Base-by-base conservation (phyloP, 371 early-diverging fungal genomes). In the Apophysomyces variabilis region DNA sequence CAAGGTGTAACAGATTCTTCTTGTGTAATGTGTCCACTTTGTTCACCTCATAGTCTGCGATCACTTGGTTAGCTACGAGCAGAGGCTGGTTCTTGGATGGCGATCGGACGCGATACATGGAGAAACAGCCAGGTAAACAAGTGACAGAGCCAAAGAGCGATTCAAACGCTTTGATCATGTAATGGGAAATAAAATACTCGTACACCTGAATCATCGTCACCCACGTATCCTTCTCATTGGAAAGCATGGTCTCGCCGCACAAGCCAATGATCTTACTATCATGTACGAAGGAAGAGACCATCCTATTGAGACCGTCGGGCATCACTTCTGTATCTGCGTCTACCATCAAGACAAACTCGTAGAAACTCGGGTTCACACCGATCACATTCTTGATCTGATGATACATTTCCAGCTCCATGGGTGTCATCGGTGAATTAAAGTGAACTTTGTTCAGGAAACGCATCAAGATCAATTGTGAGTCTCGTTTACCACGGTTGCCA, bases 151-250 rank as follows among this genome's bases (percentile, higher is more conserved):
- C 99, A 74, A 99, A 99, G 43, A 99, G 87, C 43, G 94, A 94
- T 82, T 99, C 99, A 84, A 99, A 99, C 0, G 98, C 92, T 80
- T 97, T 97, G 21, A 93, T 87, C 65, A 97, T 72, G 71, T 97
- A 95, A 81, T 97, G 99, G 43, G 96, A 95, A 66, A 97, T 97
- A 73, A 94, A 99, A 87, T 99, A 95, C 69, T 95, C 95, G 78
- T 93, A 95, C 37, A 98, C 96, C 75, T 98, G 98, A 74, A 97
- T 94, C 93, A 95, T 96, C 18, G 97, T 96, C n/a, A 93, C 93
- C 90, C 91, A 93, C 38, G 93, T 87, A 59, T 83, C 81, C 64
- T 91, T 90, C 67, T 93, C 91, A 75, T 95, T 95, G 11, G 93
- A 87, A 54, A 95, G 81, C 66, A 72, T 75, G 12, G 96, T 95